These are phyloP conservation scores for Ulvella scutata DNA, from an alignment of 139 green algal genomes.

Conservation along the genomic window DNA sequence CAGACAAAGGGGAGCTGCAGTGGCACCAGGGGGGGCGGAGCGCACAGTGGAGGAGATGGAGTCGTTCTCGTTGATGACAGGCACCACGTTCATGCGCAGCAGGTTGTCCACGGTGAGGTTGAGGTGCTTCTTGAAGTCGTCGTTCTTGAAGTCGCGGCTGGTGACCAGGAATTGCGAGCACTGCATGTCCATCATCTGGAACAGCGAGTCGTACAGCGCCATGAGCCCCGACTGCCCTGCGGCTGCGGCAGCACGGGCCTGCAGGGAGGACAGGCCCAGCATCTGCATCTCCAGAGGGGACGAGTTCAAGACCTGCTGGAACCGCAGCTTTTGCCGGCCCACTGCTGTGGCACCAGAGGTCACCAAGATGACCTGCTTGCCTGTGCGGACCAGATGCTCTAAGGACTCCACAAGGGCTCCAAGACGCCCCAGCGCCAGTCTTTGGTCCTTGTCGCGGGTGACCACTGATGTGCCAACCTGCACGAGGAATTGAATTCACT, in stretches of 20 bases:
- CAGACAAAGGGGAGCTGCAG: too few species aligned
- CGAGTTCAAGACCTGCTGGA: conserved; percentile 30
- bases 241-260: conserved; percentile 22
- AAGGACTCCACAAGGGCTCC: conserved; percentile 33
- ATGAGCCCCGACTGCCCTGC: conserved; percentile 37
- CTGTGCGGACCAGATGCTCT: conserved; percentile 20
- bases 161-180: conserved; percentile 35
- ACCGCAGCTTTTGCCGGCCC: conserved; percentile 37
- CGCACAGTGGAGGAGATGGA: conserved; percentile 17
- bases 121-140: conserved; percentile 15
- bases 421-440: conserved; percentile 23
- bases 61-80: conserved; percentile 57
- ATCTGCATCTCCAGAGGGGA: conserved; percentile 26
- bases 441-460: conserved; percentile 16
- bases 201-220: conserved; percentile 45
- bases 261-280: background rate
- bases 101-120: conserved; percentile 22
- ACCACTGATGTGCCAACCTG: conserved; percentile 36
- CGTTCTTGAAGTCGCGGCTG: conserved; percentile 30
- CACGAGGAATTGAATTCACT: background rate
- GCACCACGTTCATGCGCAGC: conserved; percentile 32
- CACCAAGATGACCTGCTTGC: conserved; percentile 37
- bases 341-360: conserved; percentile 32
- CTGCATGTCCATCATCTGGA: conserved; percentile 31
- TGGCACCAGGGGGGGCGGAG: too few species aligned